Evolutionary conservation across 192 early-diverging fungal genomes (phyloP).

Genomic region (Chytriomyces hyalinus): DNA sequence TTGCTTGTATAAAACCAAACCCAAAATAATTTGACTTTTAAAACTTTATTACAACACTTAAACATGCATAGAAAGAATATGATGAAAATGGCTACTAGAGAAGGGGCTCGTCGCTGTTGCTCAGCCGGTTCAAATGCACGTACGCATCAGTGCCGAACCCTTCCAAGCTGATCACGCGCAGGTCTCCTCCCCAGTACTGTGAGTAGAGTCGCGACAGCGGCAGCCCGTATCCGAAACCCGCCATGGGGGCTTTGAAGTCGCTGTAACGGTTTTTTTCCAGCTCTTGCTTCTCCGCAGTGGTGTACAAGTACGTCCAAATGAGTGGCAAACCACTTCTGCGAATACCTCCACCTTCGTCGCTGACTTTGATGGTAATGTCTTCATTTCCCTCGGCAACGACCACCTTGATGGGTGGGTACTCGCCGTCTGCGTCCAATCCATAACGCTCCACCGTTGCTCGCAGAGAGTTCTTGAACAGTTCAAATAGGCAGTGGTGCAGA

Average conservation of each 20-base stretch:
- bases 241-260: constrained; percentile 50
- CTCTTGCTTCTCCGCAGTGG: constrained; percentile 56
- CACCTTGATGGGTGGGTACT: constrained; percentile 90
- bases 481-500: constrained; percentile 97
- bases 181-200: constrained; percentile 94
- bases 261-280: constrained; percentile 16
- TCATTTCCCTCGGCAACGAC: constrained; percentile 74
- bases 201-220: constrained; percentile 88
- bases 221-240: constrained; percentile 89
- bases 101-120: constrained; percentile 84
- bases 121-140: constrained; percentile 84
- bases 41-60: too few relatives aligned
- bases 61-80: too few relatives aligned
- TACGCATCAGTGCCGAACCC: constrained; percentile 93
- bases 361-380: constrained; percentile 96
- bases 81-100: too few relatives aligned
- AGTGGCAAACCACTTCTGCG: constrained; percentile 84
- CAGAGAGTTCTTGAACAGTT: constrained; percentile 95
- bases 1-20: too few relatives aligned
- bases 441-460: constrained; percentile 92
- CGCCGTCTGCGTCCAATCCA: constrained; percentile 75
- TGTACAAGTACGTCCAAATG: constrained; percentile 94
- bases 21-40: too few relatives aligned
- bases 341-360: constrained; percentile 94
- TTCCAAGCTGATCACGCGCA: constrained; percentile 92